Evolutionary conservation across 208 protist species (phyloP), one percentile per base, ranked within the genome.

Genomic region (Vickermania spadyakhi): DNA sequence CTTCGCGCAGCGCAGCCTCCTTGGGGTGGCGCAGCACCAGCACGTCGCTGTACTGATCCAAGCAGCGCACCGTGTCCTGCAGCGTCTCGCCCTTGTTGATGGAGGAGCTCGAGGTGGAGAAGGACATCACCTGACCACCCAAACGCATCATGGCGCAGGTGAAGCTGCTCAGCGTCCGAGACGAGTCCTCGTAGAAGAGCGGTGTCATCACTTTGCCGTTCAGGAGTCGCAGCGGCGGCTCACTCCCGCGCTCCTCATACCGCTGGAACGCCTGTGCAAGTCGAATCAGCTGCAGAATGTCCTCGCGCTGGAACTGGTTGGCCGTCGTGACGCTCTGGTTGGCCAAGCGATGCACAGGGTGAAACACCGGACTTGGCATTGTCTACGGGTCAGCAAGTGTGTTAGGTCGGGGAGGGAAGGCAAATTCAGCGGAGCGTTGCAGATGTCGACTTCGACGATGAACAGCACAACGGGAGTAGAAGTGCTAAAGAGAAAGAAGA

Each of bases 21-120:
- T 89, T 64, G 22, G 97, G 96, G 75, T 99, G 98, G 31, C 98
- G 87, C 56, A 99, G 72, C 1, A 98, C 95, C 11, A 99, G 82
- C 1, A 93, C 85, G 68, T 99, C 98, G 67, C 77, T 81, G 77
- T 98, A 99, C 18, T 72, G 49, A 58, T 86, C 79, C 11, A 96
- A 56, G 29, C 79, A 80, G 28, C 84, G 85, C n/a, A 96, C 70
- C 23, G 89, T 96, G 60, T 96, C 89, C 53, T 77, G 59, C 7
- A 96, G 72, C 25, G 81, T 78, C 63, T 96, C 89, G 49, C 89
- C 89, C 66, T 96, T 96, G 65, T 79, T 88, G 23, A 89, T 70
- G 1, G 79, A 89, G 26, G 78, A 87, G n/a, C 72, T 62, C 64
- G 87, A 80, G 14, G 84, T 61, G 62, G 84, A 89, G 62, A 94